Evolutionary conservation across 2,329 filamentous ascomycete species (phyloP), one percentile per base, ranked within the genome.

Genomic region (Alternaria metachromatica): DNA sequence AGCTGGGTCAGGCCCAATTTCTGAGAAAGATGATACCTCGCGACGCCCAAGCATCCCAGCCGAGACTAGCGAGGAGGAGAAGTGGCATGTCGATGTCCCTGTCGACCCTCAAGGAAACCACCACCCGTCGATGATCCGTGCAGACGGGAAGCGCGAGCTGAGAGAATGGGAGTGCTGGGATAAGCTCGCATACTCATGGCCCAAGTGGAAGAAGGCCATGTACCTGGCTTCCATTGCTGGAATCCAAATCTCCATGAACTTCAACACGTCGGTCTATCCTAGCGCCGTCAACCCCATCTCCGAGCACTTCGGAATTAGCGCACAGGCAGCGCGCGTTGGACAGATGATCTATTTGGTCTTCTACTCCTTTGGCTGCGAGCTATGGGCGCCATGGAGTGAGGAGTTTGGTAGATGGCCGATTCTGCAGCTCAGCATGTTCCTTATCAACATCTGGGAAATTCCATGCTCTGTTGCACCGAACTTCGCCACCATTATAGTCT

Each of bases 281-380:
- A 87, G 85, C 64, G 85, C 82, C 3, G 81, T 87, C 51, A 74
- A 70, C 55, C 83, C 82, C 12, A 82, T 87, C 21, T 80, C 86
- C 0, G 82, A 89, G 23, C 84, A 93, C 63, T 95, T 92, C 70
- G 71, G 81, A 2, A 75, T 82, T 11, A 73, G 68, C 55, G 63
- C 66, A 6, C 71, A 74, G 55, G 66, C 68, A 49, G 72, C 70
- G 15, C 64, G 71, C 45, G 58, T 73, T 2, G 71, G 72, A 9
- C 69, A 71, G 53, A 73, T 73, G 69, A 71, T 71, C 67, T 96
- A 94, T 81, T 81, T 96, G 37, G 85, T 96, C 51, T 78, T 89
- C 6, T 96, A 96, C 76, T 92, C 92, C 45, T 94, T 96, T 75
- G 92, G 92, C 28, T 96, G 92, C 76, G 92, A 96, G 78, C 85